A percentile compares a stretch with the other conserved stretches of the same genome.
phyloP scores from a whole-genome alignment of 495 filamentous ascomycete species.

The Podospora pseudocomata region DNA sequence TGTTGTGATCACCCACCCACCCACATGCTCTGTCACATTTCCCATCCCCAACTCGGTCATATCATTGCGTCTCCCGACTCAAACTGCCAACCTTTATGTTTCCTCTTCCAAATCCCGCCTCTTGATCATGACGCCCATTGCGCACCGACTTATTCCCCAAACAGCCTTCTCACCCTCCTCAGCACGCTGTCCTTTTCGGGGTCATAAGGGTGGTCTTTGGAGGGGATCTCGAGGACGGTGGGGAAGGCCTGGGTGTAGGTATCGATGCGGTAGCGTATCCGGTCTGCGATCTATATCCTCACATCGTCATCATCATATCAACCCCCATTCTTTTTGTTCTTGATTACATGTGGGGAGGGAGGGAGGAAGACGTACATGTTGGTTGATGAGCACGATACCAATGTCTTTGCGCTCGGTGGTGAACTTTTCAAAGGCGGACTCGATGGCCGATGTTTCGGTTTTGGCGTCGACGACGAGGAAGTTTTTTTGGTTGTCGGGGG shows the following conservation, averaged over 20 bases:
- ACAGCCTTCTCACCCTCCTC: constrained; percentile 82
- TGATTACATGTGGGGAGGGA: too few species aligned
- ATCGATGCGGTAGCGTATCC: constrained; percentile 79
- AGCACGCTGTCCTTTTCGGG: constrained; percentile 98
- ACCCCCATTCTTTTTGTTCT: too few species aligned
- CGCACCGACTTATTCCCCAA: constrained; percentile 69
- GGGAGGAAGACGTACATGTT: constrained; percentile 66
- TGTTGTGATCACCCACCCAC: background rate
- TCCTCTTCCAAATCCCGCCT: background rate
- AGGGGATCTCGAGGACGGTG: constrained; percentile 86
- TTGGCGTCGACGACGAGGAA: constrained; percentile 94
- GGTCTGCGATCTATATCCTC: constrained; percentile 72
- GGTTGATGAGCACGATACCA: constrained; percentile 92
- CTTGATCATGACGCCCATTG: background rate
- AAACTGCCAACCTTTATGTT: background rate
- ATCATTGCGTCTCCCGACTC: background rate
- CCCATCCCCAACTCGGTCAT: background rate
- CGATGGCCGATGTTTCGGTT: constrained; percentile 83
- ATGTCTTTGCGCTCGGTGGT: constrained; percentile 90
- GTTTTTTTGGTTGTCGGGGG: constrained; percentile 88
- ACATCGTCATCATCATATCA: background rate
- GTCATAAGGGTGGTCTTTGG: constrained; percentile 98
- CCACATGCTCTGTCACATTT: background rate
- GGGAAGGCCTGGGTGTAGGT: constrained; percentile 73
- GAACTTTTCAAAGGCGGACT: constrained; percentile 86